A percentile compares a stretch with the other conserved stretches of the same genome.
Conservation (phyloP, 129 eudicot species). For the Centrapalus pauciflorus region DNA sequence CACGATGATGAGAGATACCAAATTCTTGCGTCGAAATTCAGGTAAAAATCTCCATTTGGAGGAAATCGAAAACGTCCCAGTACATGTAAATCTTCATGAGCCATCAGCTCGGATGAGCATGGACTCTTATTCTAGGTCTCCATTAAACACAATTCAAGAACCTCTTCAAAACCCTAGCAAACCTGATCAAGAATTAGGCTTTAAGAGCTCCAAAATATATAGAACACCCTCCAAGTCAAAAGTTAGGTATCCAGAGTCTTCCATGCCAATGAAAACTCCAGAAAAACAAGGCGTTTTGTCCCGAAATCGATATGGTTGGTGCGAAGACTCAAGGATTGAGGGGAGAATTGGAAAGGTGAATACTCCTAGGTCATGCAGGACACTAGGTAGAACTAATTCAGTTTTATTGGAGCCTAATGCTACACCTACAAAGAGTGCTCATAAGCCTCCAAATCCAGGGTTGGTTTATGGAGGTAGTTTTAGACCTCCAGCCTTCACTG, state of each 20-base stretch:
- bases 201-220: conserved; percentile 32
- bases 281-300: conserved; percentile 52
- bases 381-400: conserved; percentile 35
- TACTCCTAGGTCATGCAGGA: conserved; percentile 52
- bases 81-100: conserved; percentile 30
- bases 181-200: conserved; percentile 41
- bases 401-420: conserved; percentile 42
- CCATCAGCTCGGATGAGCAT: conserved; percentile 11
- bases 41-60: conserved; percentile 44
- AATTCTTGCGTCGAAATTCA: conserved; percentile 47
- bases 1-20: conserved; percentile 64
- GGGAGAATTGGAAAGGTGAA: conserved; percentile 24
- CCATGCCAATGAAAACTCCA: conserved; percentile 49
- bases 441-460: conserved; percentile 58
- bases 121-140: conserved; percentile 39
- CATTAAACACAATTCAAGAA: conserved; percentile 50
- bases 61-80: conserved; percentile 69
- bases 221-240: conserved; percentile 66
- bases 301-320: conserved; percentile 56
- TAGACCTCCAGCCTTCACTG: conserved; percentile 42
- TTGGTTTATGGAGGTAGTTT: conserved; percentile 44
- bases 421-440: conserved; percentile 68
- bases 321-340: conserved; percentile 41
- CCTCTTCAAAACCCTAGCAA: conserved; percentile 28
- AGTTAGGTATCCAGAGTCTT: conserved; percentile 27